phyloP scores from a whole-genome alignment of 1,139 yeast species.

The Taiozyma sp. region DNA sequence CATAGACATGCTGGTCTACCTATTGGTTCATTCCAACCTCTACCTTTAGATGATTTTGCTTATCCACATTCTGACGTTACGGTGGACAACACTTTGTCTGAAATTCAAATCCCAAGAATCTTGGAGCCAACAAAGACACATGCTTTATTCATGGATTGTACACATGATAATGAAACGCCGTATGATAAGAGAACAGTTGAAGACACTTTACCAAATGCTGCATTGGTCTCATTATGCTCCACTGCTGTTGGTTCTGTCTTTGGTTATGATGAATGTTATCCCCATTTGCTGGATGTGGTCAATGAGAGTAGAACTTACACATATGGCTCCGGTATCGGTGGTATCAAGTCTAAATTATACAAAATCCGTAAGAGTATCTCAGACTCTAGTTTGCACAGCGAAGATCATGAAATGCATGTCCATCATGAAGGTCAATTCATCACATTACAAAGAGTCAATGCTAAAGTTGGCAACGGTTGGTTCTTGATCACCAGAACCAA shows the following conservation, averaged over 20 bases:
- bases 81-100: conserved; percentile 38
- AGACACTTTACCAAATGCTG: conserved; percentile 93
- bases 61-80: conserved; percentile 39
- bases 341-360: conserved; percentile 58
- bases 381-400: conserved; percentile 55
- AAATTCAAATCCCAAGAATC: conserved; percentile 59
- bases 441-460: conserved; percentile 82
- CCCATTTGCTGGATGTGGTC: conserved; percentile 77
- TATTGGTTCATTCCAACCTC: conserved; percentile 80
- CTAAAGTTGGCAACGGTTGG: conserved; percentile 84
- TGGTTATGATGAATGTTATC: conserved; percentile 92
- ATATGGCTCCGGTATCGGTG: conserved; percentile 64
- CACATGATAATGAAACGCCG: conserved; percentile 93
- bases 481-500: conserved; percentile 84
- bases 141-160: conserved; percentile 95
- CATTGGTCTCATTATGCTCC: conserved; percentile 86
- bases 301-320: conserved; percentile 64
- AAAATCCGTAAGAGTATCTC: conserved; percentile 57
- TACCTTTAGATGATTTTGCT: conserved; percentile 67
- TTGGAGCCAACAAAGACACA: conserved; percentile 72
- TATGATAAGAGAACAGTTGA: conserved; percentile 86
- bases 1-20: conserved; percentile 95
- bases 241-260: conserved; percentile 93
- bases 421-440: conserved; percentile 93
- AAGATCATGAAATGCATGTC: conserved; percentile 87